These are phyloP conservation scores for Phlyctochytrium arcticum DNA, from an alignment of 192 early-diverging fungal genomes.

Conservation along the genomic window DNA sequence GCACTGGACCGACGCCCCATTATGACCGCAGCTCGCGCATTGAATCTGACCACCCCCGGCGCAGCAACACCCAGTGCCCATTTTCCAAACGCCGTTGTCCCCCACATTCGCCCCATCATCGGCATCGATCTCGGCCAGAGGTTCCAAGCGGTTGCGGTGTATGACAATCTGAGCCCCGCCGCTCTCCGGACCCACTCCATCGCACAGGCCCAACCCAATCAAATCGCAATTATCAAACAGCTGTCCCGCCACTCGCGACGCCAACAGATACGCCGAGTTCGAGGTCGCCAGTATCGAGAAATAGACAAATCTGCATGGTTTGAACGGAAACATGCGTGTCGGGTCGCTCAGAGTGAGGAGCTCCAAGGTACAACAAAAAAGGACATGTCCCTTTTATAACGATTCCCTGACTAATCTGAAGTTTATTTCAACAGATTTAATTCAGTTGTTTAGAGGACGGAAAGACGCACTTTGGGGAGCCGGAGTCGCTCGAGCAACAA, in stretches of 20 bases:
- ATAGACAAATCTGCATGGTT: neutral
- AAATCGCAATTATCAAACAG: neutral
- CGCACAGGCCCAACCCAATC: too few relatives aligned
- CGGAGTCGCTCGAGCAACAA: neutral
- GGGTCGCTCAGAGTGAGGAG: too few relatives aligned
- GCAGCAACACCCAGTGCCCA: neutral
- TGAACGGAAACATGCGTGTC: too few relatives aligned
- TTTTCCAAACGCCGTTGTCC: neutral
- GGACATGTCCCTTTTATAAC: too few relatives aligned
- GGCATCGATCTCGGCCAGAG: too few relatives aligned
- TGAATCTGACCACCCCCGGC: neutral
- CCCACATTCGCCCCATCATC: neutral
- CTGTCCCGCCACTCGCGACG: neutral
- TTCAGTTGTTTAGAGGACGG: neutral
- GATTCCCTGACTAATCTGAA: too few relatives aligned
- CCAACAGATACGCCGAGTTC: neutral
- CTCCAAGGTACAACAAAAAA: too few relatives aligned
- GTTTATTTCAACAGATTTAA: too few relatives aligned
- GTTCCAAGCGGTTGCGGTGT: neutral
- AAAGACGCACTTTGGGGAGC: neutral
- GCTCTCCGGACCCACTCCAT: too few relatives aligned
- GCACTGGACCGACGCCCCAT: neutral
- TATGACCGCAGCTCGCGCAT: neutral
- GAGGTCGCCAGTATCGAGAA: neutral
- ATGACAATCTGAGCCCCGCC: neutral